These are phyloP conservation scores for Neurospora tetrasperma DNA, from an alignment of 495 filamentous ascomycete genomes.

Conservation along the genomic window DNA sequence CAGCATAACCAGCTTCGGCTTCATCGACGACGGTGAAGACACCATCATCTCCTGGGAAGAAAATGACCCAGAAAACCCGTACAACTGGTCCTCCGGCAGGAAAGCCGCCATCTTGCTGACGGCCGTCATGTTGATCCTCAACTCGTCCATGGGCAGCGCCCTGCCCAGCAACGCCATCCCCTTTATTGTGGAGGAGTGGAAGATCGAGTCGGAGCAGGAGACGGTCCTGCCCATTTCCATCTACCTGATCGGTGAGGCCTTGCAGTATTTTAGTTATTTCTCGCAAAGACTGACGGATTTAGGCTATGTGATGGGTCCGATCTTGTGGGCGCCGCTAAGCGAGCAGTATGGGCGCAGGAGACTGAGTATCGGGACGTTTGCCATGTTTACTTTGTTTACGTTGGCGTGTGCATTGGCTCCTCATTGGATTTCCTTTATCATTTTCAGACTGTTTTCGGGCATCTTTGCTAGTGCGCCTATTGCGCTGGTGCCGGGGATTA, in stretches of 20 bases:
- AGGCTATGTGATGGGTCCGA: constrained; percentile 30
- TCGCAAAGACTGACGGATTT: background rate
- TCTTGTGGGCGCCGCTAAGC: constrained; percentile 59
- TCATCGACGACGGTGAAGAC: constrained; percentile 12
- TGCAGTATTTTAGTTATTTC: background rate
- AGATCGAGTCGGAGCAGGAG: constrained; percentile 43
- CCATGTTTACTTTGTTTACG: constrained; percentile 54
- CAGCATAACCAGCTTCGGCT: background rate
- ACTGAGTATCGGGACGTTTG: constrained; percentile 52
- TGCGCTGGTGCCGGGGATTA: constrained; percentile 60
- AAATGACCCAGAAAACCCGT: constrained; percentile 43
- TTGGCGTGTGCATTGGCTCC: constrained; percentile 61
- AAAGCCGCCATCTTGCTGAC: constrained; percentile 48
- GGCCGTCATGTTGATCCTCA: constrained; percentile 55
- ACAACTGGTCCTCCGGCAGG: constrained; percentile 46
- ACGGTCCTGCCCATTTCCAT: constrained; percentile 67
- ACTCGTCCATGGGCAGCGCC: constrained; percentile 62
- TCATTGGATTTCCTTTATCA: constrained; percentile 52
- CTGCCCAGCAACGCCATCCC: constrained; percentile 54
- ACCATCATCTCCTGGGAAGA: constrained; percentile 39
- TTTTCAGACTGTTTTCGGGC: constrained; percentile 60
- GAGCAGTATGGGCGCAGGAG: constrained; percentile 59
- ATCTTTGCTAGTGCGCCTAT: constrained; percentile 57
- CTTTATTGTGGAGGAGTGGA: constrained; percentile 47
- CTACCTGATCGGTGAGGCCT: constrained; percentile 47